Evolutionary conservation across 768 basidiomycete genomes (phyloP).

Genomic region (Boletus rubescentipes): DNA sequence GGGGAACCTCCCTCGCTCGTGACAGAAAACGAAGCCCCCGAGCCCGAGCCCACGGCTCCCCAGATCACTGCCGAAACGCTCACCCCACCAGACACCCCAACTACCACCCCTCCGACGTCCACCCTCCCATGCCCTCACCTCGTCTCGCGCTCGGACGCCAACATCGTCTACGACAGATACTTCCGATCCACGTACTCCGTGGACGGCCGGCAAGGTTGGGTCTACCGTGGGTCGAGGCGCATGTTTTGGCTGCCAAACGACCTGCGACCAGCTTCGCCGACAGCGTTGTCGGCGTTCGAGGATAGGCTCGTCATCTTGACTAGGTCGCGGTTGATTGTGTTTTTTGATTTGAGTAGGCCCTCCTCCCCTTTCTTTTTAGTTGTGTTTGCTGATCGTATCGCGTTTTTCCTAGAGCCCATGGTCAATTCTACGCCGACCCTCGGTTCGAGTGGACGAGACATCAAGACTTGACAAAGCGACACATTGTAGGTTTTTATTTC

Average conservation of each 20-base stretch:
- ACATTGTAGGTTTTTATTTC: neutral
- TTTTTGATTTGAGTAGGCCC: conserved; percentile 18
- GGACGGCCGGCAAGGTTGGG: conserved; percentile 14
- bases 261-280: conserved; percentile 9
- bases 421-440: neutral
- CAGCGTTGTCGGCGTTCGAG: conserved; percentile 5
- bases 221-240: conserved; percentile 11
- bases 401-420: neutral
- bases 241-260: conserved; percentile 20
- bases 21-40: neutral
- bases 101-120: neutral
- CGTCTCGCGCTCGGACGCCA: conserved; percentile 11
- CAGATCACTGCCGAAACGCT: neutral
- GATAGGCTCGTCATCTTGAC: conserved; percentile 12
- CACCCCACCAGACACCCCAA: neutral
- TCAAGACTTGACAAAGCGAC: neutral
- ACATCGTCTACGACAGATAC: conserved; percentile 14
- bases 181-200: conserved; percentile 16
- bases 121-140: conserved; percentile 5
- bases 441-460: neutral
- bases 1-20: neutral
- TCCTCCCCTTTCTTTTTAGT: neutral
- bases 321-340: neutral
- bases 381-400: neutral
- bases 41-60: neutral